phyloP scores from a whole-genome alignment of 2,329 filamentous ascomycete species.

The Clonostachys sp. region DNA sequence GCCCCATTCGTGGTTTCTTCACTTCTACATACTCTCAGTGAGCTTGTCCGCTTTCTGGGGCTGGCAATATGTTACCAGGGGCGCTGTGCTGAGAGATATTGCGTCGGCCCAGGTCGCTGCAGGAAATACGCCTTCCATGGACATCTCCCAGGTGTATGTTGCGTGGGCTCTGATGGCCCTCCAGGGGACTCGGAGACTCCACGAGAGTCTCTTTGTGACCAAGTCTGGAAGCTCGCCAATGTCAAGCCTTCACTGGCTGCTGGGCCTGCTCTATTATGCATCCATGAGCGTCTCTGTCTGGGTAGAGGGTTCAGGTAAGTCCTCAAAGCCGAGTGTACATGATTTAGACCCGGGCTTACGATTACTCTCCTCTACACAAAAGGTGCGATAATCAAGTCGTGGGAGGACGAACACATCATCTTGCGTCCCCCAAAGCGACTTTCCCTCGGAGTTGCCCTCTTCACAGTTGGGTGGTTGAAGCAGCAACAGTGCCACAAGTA shows the following conservation, averaged over 20 bases:
- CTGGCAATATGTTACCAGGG: constrained; percentile 52
- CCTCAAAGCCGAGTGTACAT: not conserved
- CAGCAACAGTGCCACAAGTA: constrained; percentile 74
- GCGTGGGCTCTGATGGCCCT: constrained; percentile 70
- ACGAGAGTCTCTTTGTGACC: constrained; percentile 64
- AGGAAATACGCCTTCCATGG: constrained; percentile 33
- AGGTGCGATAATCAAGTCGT: constrained; percentile 26
- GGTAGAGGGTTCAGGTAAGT: constrained; percentile 74
- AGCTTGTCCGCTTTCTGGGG: constrained; percentile 71
- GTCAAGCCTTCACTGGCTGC: constrained; percentile 78
- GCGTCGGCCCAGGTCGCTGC: constrained; percentile 16
- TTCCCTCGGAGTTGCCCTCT: constrained; percentile 52
- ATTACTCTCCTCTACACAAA: not conserved
- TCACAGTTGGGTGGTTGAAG: constrained; percentile 63
- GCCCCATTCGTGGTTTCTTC: constrained; percentile 83
- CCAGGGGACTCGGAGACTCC: constrained; percentile 71
- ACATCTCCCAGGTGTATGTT: constrained; percentile 55
- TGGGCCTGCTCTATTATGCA: constrained; percentile 76
- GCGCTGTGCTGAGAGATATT: constrained; percentile 45
- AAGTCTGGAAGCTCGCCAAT: constrained; percentile 67
- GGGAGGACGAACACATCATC: constrained; percentile 10
- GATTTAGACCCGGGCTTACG: constrained; percentile 1
- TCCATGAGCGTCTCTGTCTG: constrained; percentile 72
- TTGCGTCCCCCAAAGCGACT: constrained; percentile 1
- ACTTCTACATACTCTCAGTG: constrained; percentile 78